Conservation (phyloP, 2,329 filamentous ascomycete genomes). For the Ascochyta rabiei region DNA sequence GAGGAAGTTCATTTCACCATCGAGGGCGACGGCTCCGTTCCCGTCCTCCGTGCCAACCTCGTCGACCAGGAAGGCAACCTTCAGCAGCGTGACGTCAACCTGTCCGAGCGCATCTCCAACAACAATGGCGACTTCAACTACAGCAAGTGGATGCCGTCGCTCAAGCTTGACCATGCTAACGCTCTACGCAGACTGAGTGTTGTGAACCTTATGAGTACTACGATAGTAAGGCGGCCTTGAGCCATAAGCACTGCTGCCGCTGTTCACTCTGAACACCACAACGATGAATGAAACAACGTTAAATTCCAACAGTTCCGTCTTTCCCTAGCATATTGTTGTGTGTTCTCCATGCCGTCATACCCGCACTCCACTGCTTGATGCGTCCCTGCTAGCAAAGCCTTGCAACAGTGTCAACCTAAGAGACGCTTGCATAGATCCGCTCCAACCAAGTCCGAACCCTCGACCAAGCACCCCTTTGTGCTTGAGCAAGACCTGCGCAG, state of each 20-base stretch:
- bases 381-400: no score
- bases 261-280: background rate
- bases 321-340: background rate
- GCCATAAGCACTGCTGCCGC: background rate
- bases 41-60: conserved; percentile 61
- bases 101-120: conserved; percentile 62
- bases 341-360: background rate
- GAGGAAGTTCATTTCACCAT: conserved; percentile 55
- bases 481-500: no score
- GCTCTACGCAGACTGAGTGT: conserved; percentile 3
- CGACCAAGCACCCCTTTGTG: no score
- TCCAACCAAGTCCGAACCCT: no score
- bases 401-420: no score
- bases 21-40: conserved; percentile 58
- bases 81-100: conserved; percentile 58
- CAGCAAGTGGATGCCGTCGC: conserved; percentile 14
- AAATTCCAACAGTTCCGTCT: conserved; percentile 3
- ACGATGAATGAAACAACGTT: conserved; percentile 15
- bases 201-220: background rate
- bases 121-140: conserved; percentile 51
- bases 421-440: no score
- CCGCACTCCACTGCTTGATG: no score
- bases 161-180: background rate
- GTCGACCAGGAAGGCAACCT: conserved; percentile 52
- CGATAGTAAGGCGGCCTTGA: background rate